Conservation (phyloP, 2,329 filamentous ascomycete genomes). For the Colletotrichum sp. region DNA sequence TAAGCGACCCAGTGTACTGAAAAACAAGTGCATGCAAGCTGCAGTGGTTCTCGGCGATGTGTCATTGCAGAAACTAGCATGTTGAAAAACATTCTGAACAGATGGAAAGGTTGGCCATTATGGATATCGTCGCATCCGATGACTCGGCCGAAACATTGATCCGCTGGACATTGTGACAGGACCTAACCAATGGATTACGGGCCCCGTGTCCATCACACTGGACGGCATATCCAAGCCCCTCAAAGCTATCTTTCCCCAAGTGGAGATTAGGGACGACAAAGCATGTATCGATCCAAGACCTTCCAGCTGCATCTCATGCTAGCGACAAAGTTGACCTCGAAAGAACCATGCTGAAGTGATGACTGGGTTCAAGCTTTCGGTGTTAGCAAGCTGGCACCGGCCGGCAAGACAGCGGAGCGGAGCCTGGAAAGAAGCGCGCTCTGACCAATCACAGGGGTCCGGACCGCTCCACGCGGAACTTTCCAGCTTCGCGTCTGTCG, state of each 20-base stretch:
- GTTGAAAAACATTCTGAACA: neutral
- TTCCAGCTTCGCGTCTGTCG: slow-evolving; percentile 8
- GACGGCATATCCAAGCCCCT: neutral
- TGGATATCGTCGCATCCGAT: neutral
- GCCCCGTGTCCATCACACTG: too few species aligned
- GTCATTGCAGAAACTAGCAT: neutral
- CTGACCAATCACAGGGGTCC: slow-evolving; percentile 5
- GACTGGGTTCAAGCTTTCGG: neutral
- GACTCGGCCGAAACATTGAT: neutral
- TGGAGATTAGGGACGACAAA: neutral
- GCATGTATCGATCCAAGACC: neutral
- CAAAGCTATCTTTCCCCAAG: neutral
- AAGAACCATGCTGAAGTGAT: neutral
- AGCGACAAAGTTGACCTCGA: neutral
- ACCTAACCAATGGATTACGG: neutral
- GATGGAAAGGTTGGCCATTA: neutral
- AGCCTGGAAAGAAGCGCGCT: neutral
- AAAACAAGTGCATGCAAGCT: neutral
- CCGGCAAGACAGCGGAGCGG: neutral
- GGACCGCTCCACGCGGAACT: slow-evolving; percentile 9
- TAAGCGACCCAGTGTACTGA: neutral
- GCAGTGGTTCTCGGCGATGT: neutral
- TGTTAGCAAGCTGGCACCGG: neutral
- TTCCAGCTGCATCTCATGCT: neutral
- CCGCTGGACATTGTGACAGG: neutral